Base-by-base conservation (phyloP, 768 basidiomycete genomes). In the Mycena crocata region DNA sequence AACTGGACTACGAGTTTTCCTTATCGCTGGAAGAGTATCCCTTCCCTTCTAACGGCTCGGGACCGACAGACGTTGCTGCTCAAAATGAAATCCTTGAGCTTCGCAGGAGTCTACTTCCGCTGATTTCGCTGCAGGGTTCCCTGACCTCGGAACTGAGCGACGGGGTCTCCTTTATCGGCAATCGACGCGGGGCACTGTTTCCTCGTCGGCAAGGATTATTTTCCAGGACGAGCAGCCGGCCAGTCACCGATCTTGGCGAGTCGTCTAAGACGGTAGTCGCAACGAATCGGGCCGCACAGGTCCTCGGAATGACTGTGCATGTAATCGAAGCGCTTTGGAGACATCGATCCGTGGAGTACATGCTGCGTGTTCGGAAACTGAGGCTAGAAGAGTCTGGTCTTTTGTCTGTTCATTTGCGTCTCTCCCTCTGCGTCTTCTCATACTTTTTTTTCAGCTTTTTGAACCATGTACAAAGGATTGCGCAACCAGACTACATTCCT, bases 371-470 rank as follows among this genome's bases (percentile, higher is more conserved):
- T 34, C 85, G 89, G 57, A 89, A 86, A 73, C 79, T 94, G 67
- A 84, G 86, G 60, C 81, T 94, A 7, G 90, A 93, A 62, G 93
- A 95, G 73, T 91, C 90, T 14, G 91, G 90, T 4, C 79, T 88
- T 30, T 93, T 91, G 93, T 94, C 34, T 45, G 66, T 61, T 45
- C 62, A 40, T 64, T 31, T 37, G 40, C 64, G 71, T 28, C 26
- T 37, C 50, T 15, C 31, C 44, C 40, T 57, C 42, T n/a, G 15
- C 57, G 54, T 34, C 23, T 37, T 61, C 57, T 62, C 24, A 46
- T 48, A n/a, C n/a, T n/a, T n/a, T 14, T 31, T 5, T 44, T 60
- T 13, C 64, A 94, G 93, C 77, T 95, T 94, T 77, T 74, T 95
- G 64, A 83, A 87, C 61, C 84, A 85, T 64, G 83, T 94, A 6